These are phyloP conservation scores for Paraglomus occultum DNA, from an alignment of 192 early-diverging fungal species.

Conservation along the genomic window DNA sequence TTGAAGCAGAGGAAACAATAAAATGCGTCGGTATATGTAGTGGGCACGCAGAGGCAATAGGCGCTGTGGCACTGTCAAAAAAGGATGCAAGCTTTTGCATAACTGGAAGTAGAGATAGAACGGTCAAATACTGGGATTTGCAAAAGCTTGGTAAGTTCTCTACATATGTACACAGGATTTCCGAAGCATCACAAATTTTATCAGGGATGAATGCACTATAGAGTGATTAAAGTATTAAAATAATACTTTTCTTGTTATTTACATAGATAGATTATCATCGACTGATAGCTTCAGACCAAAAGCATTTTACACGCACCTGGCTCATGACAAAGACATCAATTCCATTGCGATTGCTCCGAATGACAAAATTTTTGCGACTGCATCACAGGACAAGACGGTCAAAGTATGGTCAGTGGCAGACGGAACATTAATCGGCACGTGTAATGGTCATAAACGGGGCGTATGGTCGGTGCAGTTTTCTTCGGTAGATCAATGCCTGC, in stretches of 20 bases:
- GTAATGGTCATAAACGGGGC: slow-evolving; percentile 91
- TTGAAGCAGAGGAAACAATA: slow-evolving; percentile 61
- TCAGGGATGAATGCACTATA: background rate
- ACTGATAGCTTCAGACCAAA: slow-evolving; percentile 49
- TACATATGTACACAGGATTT: background rate
- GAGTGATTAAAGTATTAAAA: background rate
- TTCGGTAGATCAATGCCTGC: slow-evolving; percentile 93
- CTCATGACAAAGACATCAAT: slow-evolving; percentile 98
- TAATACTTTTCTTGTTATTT: background rate
- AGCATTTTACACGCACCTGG: slow-evolving; percentile 84
- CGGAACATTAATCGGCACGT: slow-evolving; percentile 74
- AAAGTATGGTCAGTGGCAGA: slow-evolving; percentile 88
- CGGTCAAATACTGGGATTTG: slow-evolving; percentile 92
- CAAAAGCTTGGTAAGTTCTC: slow-evolving; percentile 44
- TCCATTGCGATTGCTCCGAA: slow-evolving; percentile 87
- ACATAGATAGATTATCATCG: slow-evolving; percentile 37
- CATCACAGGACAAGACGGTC: slow-evolving; percentile 92
- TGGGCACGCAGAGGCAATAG: slow-evolving; percentile 93
- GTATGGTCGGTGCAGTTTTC: slow-evolving; percentile 94
- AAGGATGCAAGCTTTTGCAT: slow-evolving; percentile 68
- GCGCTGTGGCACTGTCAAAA: slow-evolving; percentile 76
- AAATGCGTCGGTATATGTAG: slow-evolving; percentile 67
- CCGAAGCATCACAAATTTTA: background rate
- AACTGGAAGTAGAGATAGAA: slow-evolving; percentile 91
- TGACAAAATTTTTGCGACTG: slow-evolving; percentile 89